Base-by-base conservation (phyloP, 306 rosid genomes). In the Gastrolobium villosum region DNA sequence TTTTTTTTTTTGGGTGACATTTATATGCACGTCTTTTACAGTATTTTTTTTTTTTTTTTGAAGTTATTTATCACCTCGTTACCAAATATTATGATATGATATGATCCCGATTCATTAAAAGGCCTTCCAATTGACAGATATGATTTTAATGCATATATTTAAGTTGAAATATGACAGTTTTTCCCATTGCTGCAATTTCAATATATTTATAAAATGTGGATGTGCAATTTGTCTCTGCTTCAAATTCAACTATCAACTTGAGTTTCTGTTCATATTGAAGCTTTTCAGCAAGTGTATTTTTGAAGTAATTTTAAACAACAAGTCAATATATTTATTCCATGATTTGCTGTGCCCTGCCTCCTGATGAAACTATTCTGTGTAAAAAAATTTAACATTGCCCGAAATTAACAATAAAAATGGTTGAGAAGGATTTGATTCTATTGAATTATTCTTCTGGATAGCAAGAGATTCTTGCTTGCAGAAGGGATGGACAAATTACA, bases 21-120 rank as follows among this genome's bases (percentile, higher is more conserved):
- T 35, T 70, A 10, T 30, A 50, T 54, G 9, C 62, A 70, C 26
- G 26, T 20, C 26, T 50, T 70, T 70, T 53, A 37, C 6, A 52
- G 13, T 52, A 52, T 70, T 52, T 32, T 13, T 68, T 10, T 20
- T 0, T 70, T 52, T 32, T 13, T 68, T 10, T 20, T 0, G 1
- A 9, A 52, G 75, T 50, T 34, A 71, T 53, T 39, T 26, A 72
- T 72, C 60, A 69, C 40, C 34, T 69, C 28, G 65, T 72, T 36
- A 37, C 11, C 53, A 20, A 53, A 72, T 53, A 52, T 20, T 39
- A 34, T 26, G 26, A 36, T 36, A 28, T 36, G 7, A 50, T 70
- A 8, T 15, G 52, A 31, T 14, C 14, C 61, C 14, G 7, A 2
- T 50, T 70, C 44, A 50, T 52, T 48, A 59, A 54, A 60, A 15